Conservation (phyloP, 176 grass and related monocot species). For the Musa schizocarpa region DNA sequence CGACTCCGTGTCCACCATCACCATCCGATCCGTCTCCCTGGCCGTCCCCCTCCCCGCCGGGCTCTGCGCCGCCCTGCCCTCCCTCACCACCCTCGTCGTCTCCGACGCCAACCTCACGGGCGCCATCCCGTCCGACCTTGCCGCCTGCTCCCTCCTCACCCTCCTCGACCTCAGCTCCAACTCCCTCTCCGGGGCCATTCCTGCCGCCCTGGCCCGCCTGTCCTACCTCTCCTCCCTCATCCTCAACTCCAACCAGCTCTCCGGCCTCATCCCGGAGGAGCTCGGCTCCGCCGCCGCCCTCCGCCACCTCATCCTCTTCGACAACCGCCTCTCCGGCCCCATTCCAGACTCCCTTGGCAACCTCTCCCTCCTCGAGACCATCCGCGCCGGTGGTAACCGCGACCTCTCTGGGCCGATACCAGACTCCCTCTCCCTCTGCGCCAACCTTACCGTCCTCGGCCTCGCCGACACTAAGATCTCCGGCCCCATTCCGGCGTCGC, state of each 20-base stretch:
- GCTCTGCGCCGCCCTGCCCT: conserved; percentile 45
- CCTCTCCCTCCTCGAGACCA: conserved; percentile 42
- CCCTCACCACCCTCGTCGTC: conserved; percentile 31
- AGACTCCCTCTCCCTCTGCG: conserved; percentile 38
- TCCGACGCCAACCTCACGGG: conserved; percentile 83
- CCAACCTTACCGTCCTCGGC: conserved; percentile 61
- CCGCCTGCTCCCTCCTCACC: conserved; percentile 49
- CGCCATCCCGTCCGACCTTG: conserved; percentile 37
- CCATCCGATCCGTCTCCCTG: conserved; percentile 65
- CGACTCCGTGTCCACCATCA: conserved; percentile 23
- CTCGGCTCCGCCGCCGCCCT: conserved; percentile 30
- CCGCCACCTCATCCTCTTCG: conserved; percentile 47
- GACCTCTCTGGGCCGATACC: conserved; percentile 64
- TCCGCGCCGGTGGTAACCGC: conserved; percentile 70
- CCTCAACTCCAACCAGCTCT: conserved; percentile 77
- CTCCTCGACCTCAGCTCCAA: conserved; percentile 64
- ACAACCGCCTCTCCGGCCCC: conserved; percentile 66
- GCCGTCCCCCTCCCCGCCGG: conserved; percentile 21
- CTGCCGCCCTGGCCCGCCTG: conserved; percentile 35
- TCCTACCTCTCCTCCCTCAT: conserved; percentile 29
- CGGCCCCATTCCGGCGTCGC: conserved; percentile 46
- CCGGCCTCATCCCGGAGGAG: conserved; percentile 37
- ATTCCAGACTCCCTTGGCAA: conserved; percentile 56
- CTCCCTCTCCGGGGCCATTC: conserved; percentile 54
- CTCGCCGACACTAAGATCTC: conserved; percentile 87